phyloP scores from a whole-genome alignment of 2,329 filamentous ascomycete species.

The Boeremia lycopersici region DNA sequence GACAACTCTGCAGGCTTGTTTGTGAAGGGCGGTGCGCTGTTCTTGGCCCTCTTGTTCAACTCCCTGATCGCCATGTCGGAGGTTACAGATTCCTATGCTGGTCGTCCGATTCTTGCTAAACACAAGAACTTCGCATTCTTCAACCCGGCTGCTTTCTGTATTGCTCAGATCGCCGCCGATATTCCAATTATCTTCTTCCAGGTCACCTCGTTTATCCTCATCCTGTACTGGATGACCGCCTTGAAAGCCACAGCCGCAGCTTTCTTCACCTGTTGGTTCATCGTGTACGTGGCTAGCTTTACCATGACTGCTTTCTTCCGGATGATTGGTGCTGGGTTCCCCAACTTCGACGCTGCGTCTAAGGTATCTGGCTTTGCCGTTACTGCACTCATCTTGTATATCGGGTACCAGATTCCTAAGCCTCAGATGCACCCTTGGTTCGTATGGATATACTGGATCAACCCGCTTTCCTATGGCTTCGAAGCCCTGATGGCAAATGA shows the following conservation, averaged over 20 bases:
- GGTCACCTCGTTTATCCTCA: constrained; percentile 62
- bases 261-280: constrained; percentile 82
- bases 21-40: constrained; percentile 67
- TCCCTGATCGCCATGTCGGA: constrained; percentile 68
- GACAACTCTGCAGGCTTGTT: constrained; percentile 65
- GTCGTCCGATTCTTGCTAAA: constrained; percentile 83
- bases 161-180: constrained; percentile 70
- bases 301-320: constrained; percentile 85
- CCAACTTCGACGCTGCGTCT: constrained; percentile 62
- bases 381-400: constrained; percentile 65
- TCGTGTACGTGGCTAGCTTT: constrained; percentile 71
- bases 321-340: constrained; percentile 71
- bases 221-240: constrained; percentile 83
- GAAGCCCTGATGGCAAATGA: constrained; percentile 79
- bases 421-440: constrained; percentile 61
- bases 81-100: constrained; percentile 63
- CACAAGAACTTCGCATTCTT: constrained; percentile 86
- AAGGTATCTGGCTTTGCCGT: constrained; percentile 62
- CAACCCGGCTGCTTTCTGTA: constrained; percentile 77
- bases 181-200: constrained; percentile 64
- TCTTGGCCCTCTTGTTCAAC: constrained; percentile 68
- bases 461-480: constrained; percentile 79
- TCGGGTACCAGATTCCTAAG: constrained; percentile 64
- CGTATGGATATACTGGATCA: constrained; percentile 67
- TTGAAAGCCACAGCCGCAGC: constrained; percentile 71